phyloP scores from a whole-genome alignment of 2,329 filamentous ascomycete species.

The Bertia moriformis region DNA sequence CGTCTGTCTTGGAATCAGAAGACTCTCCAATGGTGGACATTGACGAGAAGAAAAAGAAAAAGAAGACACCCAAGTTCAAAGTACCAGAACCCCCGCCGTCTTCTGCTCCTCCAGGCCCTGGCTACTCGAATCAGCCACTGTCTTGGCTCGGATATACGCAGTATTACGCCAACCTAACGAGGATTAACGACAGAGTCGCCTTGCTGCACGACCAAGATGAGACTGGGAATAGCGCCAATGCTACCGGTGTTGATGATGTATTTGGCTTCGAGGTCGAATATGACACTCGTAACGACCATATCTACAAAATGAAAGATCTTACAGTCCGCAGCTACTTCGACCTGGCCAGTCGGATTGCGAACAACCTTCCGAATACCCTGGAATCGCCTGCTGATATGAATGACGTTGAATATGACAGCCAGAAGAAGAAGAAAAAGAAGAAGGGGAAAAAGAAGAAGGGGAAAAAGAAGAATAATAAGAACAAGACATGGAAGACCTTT shows the following conservation, averaged over 20 bases:
- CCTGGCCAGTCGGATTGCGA: constrained; percentile 66
- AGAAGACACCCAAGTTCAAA: constrained; percentile 43
- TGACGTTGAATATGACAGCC: constrained; percentile 6
- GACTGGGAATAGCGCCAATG: constrained; percentile 25
- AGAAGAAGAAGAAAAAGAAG: constrained; percentile 7
- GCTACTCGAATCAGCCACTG: constrained; percentile 73
- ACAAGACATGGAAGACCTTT: constrained; percentile 67
- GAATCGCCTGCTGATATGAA: constrained; percentile 5
- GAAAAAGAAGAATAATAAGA: constrained; percentile 37
- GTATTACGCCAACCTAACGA: constrained; percentile 86
- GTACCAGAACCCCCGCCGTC: constrained; percentile 62
- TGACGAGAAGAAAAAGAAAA: constrained; percentile 29
- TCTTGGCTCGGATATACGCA: constrained; percentile 72
- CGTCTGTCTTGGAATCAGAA: constrained; percentile 9
- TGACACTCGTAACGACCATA: constrained; percentile 60
- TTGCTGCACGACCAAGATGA: constrained; percentile 12
- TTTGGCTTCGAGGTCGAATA: constrained; percentile 78
- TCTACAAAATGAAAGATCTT: constrained; percentile 66
- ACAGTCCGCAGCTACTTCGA: constrained; percentile 71
- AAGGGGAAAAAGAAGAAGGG: constrained; percentile 27
- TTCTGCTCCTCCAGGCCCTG: constrained; percentile 65
- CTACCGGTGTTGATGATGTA: constrained; percentile 34
- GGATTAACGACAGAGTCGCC: constrained; percentile 55
- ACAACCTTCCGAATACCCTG: no score
- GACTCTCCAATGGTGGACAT: constrained; percentile 17